phyloP scores from a whole-genome alignment of 2,329 filamentous ascomycete genomes.

The Colletotrichum tofieldiae region DNA sequence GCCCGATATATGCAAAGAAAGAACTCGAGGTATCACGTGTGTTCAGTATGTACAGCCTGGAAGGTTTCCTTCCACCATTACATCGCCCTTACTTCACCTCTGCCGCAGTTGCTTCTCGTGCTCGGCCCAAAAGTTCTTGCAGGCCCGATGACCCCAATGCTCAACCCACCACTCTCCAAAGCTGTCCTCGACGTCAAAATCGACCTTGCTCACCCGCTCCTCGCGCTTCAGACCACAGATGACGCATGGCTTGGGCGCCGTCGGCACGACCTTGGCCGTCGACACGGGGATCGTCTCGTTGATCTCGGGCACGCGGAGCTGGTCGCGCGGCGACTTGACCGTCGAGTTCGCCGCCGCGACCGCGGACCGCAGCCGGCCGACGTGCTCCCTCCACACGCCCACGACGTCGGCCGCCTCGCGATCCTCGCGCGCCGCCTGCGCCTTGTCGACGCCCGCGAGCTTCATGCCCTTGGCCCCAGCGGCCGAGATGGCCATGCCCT shows the following conservation, averaged over 20 bases:
- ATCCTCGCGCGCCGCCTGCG: slow-evolving; percentile 86
- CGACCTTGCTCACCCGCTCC: slow-evolving; percentile 83
- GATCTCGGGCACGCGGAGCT: slow-evolving; percentile 78
- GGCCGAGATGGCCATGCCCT: slow-evolving; percentile 90
- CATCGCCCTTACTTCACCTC: slow-evolving; percentile 61
- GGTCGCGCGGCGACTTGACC: slow-evolving; percentile 47
- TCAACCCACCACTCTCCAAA: slow-evolving; percentile 99
- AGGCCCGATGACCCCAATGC: slow-evolving; percentile 86
- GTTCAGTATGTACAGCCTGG: slow-evolving; percentile 20
- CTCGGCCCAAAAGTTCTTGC: slow-evolving; percentile 87
- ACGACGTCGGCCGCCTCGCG: slow-evolving; percentile 86
- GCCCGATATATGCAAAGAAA: slow-evolving; percentile 12
- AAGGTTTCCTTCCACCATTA: background rate
- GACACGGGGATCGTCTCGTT: slow-evolving; percentile 78
- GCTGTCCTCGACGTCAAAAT: slow-evolving; percentile 85
- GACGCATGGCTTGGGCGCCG: slow-evolving; percentile 82
- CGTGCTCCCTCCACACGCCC: slow-evolving; percentile 80
- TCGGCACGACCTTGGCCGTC: slow-evolving; percentile 80
- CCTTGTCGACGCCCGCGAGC: slow-evolving; percentile 86
- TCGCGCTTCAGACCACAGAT: slow-evolving; percentile 92
- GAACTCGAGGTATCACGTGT: slow-evolving; percentile 32
- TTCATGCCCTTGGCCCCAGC: slow-evolving; percentile 91
- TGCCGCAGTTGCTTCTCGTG: slow-evolving; percentile 80
- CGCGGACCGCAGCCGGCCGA: slow-evolving; percentile 81
- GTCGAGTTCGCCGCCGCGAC: slow-evolving; percentile 76